Base-by-base conservation (phyloP, 1,284 basidiomycete genomes). In the Pascua guehoae region DNA sequence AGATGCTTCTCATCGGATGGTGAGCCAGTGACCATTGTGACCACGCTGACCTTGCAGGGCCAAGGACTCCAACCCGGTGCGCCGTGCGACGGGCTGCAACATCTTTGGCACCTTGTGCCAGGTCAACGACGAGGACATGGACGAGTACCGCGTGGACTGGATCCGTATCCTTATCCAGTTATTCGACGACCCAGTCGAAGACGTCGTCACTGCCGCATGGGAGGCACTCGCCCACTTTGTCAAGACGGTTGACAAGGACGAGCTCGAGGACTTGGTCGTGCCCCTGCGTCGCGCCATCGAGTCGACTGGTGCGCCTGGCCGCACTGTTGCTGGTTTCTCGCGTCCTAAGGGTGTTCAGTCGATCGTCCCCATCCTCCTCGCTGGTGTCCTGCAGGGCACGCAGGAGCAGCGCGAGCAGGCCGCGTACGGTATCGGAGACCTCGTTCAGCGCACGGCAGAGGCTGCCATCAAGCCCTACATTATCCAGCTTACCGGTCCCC, bases 401-500 rank as follows among this genome's bases (percentile, higher is more conserved):
- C 74, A 78, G 61, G 82, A 84, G 62, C 82, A 84, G 69, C 74
- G 60, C 66, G 95, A 98, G 76, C 88, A 95, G 68, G 94, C 94
- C 2, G 93, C 95, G 0, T 89, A 91, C 67, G 93, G 91, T 45
- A 92, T 98, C 58, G 89, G 91, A 17, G 94, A 98, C 68, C 84
- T 99, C 47, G 90, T 97, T 15, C 88, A 94, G 74, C 84, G 92
- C 36, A 97, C 93, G 0, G 85, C 88, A 37, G 88, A 95, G 70
- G 83, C 81, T 18, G 86, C 91, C 1, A 89, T 99, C 84, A 97
- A 96, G 76, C 90, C 93, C 0, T 97, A 91, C 75, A 91, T 97
- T 60, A 94, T 97, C 12, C 89, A 91, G 39, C 92, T 98, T 74
- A 97, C 95, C 18, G 94, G 95, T 32, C 93, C 94, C 2, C 86